Evolutionary conservation across 306 rosid species (phyloP).

Genomic region (Trifolium pratense): DNA sequence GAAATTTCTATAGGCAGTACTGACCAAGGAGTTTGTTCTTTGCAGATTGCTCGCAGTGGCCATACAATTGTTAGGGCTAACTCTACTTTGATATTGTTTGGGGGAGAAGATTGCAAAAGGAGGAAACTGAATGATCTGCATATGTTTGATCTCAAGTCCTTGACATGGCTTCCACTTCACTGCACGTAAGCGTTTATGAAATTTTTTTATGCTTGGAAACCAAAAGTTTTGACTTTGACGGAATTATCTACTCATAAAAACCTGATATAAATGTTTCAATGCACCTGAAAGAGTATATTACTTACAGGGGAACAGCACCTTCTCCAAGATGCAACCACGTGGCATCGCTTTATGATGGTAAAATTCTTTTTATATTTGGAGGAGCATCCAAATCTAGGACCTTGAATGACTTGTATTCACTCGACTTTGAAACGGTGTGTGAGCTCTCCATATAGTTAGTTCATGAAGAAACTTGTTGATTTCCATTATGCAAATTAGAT

Average conservation of each 20-base stretch:
- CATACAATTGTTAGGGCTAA: slow-evolving; percentile 86
- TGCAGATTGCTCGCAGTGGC: slow-evolving; percentile 89
- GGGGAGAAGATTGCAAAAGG: slow-evolving; percentile 90
- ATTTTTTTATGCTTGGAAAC: slow-evolving; percentile 18
- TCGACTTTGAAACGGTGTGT: slow-evolving; percentile 93
- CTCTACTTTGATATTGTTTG: slow-evolving; percentile 77
- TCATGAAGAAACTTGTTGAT: slow-evolving; percentile 31
- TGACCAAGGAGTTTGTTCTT: slow-evolving; percentile 39
- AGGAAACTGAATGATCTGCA: slow-evolving; percentile 91
- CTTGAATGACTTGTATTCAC: slow-evolving; percentile 83
- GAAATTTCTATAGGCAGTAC: slow-evolving; percentile 25
- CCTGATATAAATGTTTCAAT: slow-evolving; percentile 19
- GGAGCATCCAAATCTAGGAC: slow-evolving; percentile 87
- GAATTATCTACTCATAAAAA: slow-evolving; percentile 15
- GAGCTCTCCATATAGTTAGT: slow-evolving; percentile 30
- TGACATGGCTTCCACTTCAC: slow-evolving; percentile 95
- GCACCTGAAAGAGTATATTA: slow-evolving; percentile 15
- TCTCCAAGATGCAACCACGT: slow-evolving; percentile 86
- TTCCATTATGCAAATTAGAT: slow-evolving; percentile 28
- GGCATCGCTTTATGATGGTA: slow-evolving; percentile 86
- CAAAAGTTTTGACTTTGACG: slow-evolving; percentile 11
- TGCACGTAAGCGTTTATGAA: slow-evolving; percentile 65
- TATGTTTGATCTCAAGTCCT: slow-evolving; percentile 95
- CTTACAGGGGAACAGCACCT: slow-evolving; percentile 87
- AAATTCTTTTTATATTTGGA: slow-evolving; percentile 78